Conservation (phyloP, 306 rosid species). For the Corylus americana region DNA sequence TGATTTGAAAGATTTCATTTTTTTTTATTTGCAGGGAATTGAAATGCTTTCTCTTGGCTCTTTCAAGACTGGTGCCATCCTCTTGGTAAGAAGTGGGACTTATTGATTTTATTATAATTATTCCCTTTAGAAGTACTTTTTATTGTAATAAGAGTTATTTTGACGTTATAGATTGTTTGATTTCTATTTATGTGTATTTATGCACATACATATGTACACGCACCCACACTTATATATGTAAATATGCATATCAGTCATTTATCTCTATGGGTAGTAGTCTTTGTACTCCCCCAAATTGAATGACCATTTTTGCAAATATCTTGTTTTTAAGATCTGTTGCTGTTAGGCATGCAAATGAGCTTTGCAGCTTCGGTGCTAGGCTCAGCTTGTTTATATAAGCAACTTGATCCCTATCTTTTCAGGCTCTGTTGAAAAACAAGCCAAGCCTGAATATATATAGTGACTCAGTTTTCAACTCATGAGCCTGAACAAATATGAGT, state of each 20-base stretch:
- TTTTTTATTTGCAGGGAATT: constrained; percentile 70
- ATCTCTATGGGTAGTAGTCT: neutral
- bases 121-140: constrained; percentile 2
- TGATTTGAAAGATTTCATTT: constrained; percentile 16
- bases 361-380: neutral
- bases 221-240: too few relatives aligned
- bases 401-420: neutral
- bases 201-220: neutral
- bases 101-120: neutral
- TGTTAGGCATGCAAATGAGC: neutral
- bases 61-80: constrained; percentile 97
- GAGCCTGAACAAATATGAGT: neutral
- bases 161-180: neutral
- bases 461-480: neutral
- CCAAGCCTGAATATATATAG: neutral
- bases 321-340: constrained; percentile 1
- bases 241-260: neutral
- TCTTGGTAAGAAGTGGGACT: constrained; percentile 64
- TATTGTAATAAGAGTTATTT: neutral
- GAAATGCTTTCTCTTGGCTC: constrained; percentile 99
- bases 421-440: neutral
- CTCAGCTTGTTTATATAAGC: neutral
- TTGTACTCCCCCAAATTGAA: neutral
- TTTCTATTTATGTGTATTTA: too few relatives aligned
- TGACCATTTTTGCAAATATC: neutral